Evolutionary conservation across 2,329 filamentous ascomycete genomes (phyloP), one percentile per base, ranked within the genome.

Genomic region (Aureobasidium sp.): DNA sequence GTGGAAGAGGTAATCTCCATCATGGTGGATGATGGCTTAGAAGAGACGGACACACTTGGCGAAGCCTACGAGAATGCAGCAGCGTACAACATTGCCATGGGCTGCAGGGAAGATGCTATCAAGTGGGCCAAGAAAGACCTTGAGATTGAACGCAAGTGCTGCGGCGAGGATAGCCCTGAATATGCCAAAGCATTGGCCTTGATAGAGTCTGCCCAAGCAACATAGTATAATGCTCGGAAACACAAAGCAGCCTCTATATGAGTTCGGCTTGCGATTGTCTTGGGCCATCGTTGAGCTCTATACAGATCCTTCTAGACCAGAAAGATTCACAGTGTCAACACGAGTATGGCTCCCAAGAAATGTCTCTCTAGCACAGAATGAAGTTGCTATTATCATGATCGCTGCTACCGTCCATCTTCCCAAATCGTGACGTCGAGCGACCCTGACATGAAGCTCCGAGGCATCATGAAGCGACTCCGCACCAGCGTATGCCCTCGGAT

Each of bases 61-160:
- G 62, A 66, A 41, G 63, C 65, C 26, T 57, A 63, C 63, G 66
- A 36, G 27, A 50, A 29, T 59, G 68, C 63, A 51, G 64, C 67
- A 7, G 63, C 65, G 24, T 69, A 66, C 57, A 61, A 59, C 20
- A 43, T 68, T 37, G 50, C 59, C 5, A 39, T 62, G 29, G 65
- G 61, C 12, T 52, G 64, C 41, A 47, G 59, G 9, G 61, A 63
- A 13, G 61, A 64, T 43, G 68, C 69, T n/a, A 52, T 67, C 39
- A 59, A 60, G 10, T 70, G 63, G 59, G 68, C 67, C 1, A 36
- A 56, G 41, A 66, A 66, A 20, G 70, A 70, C 46, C 52, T 65
- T 5, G 67, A 69, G n/a, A 63, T 73, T 10, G 70, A 73, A 63
- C 61, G 52, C 37, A 67, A 67, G 52, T 67, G 70, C 47, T 63